These are phyloP conservation scores for Lomentospora prolificans DNA, from an alignment of 2,329 filamentous ascomycete genomes.

Conservation along the genomic window DNA sequence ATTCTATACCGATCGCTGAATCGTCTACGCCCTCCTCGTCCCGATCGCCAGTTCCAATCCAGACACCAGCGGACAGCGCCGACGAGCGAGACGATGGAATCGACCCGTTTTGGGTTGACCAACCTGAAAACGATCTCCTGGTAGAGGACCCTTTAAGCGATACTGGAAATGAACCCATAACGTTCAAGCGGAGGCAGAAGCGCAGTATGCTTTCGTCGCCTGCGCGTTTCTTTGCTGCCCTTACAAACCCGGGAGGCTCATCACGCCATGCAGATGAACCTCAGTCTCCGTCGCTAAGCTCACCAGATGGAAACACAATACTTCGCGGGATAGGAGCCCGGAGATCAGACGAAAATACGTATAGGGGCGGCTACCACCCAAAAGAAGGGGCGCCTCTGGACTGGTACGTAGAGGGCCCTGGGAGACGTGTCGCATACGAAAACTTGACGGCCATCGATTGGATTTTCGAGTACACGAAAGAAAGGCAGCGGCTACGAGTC, in stretches of 20 bases:
- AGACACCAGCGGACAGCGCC: slow-evolving; percentile 4
- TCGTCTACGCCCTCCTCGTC: slow-evolving; percentile 26
- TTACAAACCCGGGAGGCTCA: slow-evolving; percentile 27
- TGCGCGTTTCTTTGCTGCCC: slow-evolving; percentile 36
- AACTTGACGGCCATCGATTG: slow-evolving; percentile 97
- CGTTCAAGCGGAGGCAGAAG: slow-evolving; percentile 63
- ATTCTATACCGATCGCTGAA: slow-evolving; percentile 22
- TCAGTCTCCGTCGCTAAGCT: slow-evolving; percentile 14
- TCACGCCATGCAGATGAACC: slow-evolving; percentile 6
- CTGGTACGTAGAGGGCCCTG: slow-evolving; percentile 86
- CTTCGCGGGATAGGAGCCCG: not conserved
- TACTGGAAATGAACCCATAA: slow-evolving; percentile 42
- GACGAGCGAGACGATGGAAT: slow-evolving; percentile 33
- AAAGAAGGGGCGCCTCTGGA: slow-evolving; percentile 50
- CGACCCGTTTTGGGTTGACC: slow-evolving; percentile 32
- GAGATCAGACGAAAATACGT: slow-evolving; percentile 10
- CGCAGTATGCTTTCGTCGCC: slow-evolving; percentile 35
- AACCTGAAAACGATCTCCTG: slow-evolving; percentile 30
- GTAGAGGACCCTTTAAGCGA: slow-evolving; percentile 46
- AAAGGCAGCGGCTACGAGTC: slow-evolving; percentile 76
- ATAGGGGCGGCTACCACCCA: slow-evolving; percentile 11
- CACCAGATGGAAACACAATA: slow-evolving; percentile 8
- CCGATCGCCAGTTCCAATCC: slow-evolving; percentile 16
- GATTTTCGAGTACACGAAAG: slow-evolving; percentile 98
- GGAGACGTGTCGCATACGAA: slow-evolving; percentile 85